These are phyloP conservation scores for Inga leiocalycina DNA, from an alignment of 306 rosid species.

Conservation along the genomic window DNA sequence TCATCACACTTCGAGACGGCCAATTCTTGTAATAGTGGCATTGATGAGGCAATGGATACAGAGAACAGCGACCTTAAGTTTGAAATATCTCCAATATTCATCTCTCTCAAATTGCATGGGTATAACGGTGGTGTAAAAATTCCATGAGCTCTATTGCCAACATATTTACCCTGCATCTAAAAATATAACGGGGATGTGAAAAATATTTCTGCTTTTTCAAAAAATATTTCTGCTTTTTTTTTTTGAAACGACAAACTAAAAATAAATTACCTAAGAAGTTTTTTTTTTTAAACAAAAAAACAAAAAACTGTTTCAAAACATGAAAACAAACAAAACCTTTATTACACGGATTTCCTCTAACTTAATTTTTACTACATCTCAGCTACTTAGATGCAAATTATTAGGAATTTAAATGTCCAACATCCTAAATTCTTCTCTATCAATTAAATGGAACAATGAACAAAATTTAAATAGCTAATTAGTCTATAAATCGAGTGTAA, in stretches of 20 bases:
- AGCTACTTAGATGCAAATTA: too few species aligned
- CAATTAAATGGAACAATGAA: background rate
- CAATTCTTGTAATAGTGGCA: slow-evolving; percentile 13
- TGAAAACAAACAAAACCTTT: too few species aligned
- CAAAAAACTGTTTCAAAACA: too few species aligned
- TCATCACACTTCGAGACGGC: background rate
- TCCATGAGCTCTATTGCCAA: background rate
- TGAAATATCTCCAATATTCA: background rate
- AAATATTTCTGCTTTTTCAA: too few species aligned
- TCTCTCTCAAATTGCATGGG: slow-evolving; percentile 1
- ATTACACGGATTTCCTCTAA: too few species aligned
- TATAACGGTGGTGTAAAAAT: slow-evolving; percentile 25
- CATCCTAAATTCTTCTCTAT: background rate
- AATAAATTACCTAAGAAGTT: too few species aligned
- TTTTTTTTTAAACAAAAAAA: too few species aligned
- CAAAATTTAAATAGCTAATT: background rate
- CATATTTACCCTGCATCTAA: slow-evolving; percentile 5
- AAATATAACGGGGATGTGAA: too few species aligned
- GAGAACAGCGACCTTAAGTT: slow-evolving; percentile 11
- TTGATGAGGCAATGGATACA: background rate
- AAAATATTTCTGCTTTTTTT: too few species aligned
- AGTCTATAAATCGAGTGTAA: background rate
- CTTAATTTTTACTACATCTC: too few species aligned
- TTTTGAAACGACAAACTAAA: too few species aligned
- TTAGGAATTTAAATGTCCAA: background rate